Conservation (phyloP, 2,329 filamentous ascomycete species). For the Fusarium sp. region DNA sequence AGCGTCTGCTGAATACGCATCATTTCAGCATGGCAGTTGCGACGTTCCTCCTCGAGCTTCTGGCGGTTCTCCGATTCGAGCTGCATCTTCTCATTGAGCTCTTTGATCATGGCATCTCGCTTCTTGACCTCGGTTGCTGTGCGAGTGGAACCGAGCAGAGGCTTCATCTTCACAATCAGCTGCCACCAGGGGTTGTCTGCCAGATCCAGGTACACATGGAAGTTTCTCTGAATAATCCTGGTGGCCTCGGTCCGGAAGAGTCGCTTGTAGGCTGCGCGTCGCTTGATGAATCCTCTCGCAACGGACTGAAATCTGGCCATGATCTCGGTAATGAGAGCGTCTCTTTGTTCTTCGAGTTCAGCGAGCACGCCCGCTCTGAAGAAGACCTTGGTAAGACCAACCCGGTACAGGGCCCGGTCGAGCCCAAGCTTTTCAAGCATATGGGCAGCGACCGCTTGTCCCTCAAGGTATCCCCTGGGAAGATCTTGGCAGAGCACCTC, state of each 20-base stretch:
- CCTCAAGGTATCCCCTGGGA: constrained; percentile 91
- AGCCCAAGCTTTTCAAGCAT: constrained; percentile 92
- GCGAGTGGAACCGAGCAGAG: constrained; percentile 89
- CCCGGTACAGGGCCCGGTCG: constrained; percentile 87
- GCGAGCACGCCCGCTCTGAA: constrained; percentile 96
- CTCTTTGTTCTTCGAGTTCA: constrained; percentile 95
- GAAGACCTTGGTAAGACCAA: constrained; percentile 97
- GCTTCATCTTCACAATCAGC: constrained; percentile 93
- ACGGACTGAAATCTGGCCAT: constrained; percentile 94
- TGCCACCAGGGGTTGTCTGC: constrained; percentile 98
- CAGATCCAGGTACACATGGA: constrained; percentile 90
- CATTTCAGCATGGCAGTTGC: constrained; percentile 88
- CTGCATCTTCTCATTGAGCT: constrained; percentile 86
- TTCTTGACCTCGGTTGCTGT: constrained; percentile 95
- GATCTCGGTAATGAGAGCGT: constrained; percentile 92
- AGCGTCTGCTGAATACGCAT: constrained; percentile 92
- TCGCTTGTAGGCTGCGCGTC: constrained; percentile 90
- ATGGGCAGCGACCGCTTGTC: constrained; percentile 83
- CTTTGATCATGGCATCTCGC: constrained; percentile 91
- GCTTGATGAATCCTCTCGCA: constrained; percentile 88
- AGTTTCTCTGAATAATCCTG: constrained; percentile 93
- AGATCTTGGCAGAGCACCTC: constrained; percentile 92
- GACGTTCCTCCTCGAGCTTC: constrained; percentile 89
- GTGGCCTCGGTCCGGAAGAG: constrained; percentile 96
- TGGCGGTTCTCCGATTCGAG: constrained; percentile 80